phyloP scores from a whole-genome alignment of 1,284 basidiomycete species.

The Phylloporus sp. region DNA sequence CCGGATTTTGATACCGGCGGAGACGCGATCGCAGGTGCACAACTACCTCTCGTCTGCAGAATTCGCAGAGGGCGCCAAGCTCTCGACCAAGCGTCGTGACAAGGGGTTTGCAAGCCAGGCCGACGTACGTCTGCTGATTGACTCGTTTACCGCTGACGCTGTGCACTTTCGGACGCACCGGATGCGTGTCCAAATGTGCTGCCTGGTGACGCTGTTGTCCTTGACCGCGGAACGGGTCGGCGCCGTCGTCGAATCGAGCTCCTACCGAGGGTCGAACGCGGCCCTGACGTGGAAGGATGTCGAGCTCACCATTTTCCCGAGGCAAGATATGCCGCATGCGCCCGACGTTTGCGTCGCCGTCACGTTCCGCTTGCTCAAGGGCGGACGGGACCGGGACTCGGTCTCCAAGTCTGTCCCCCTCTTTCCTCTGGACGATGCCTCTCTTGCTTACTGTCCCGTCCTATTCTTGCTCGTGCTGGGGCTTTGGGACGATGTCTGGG shows the following conservation, averaged over 20 bases:
- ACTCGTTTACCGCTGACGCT: not conserved
- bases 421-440: no score
- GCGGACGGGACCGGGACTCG: no score
- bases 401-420: no score
- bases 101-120: not conserved
- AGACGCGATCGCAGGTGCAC: no score
- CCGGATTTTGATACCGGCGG: no score
- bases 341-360: no score
- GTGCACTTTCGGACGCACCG: not conserved
- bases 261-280: not conserved
- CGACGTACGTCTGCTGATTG: not conserved
- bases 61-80: not conserved
- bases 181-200: not conserved
- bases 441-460: no score
- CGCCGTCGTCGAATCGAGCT: conserved; percentile 3
- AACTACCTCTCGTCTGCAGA: no score
- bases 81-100: not conserved
- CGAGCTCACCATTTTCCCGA: not conserved
- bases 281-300: conserved; percentile 6
- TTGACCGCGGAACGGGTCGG: not conserved
- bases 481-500: no score
- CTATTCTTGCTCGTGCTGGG: no score
- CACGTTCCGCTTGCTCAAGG: no score
- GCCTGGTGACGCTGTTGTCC: not conserved
- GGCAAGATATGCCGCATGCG: no score